Conservation (phyloP, 495 filamentous ascomycete genomes). For the Annulohypoxylon moriforme region DNA sequence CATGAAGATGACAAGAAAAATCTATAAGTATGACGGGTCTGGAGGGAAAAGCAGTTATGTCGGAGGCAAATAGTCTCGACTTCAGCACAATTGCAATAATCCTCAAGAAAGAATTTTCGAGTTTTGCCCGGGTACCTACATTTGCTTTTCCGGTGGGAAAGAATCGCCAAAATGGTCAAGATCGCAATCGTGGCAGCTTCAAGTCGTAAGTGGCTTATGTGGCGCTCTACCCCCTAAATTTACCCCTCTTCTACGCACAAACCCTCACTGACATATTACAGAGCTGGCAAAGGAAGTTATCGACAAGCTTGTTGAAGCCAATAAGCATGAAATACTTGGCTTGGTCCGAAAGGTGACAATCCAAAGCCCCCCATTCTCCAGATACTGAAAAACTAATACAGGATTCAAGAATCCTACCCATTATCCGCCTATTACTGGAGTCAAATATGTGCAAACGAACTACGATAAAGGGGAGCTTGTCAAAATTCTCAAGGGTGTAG, state of each 20-base stretch:
- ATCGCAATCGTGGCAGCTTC: conserved; percentile 64
- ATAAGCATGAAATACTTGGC: conserved; percentile 64
- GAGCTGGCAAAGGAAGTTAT: conserved; percentile 64
- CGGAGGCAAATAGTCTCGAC: conserved; percentile 1
- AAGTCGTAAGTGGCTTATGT: conserved; percentile 52
- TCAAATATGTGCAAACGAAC: conserved; percentile 53
- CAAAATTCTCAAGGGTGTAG: conserved; percentile 56
- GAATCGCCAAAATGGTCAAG: conserved; percentile 59
- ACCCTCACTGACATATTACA: conserved; percentile 30
- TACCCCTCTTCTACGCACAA: background rate
- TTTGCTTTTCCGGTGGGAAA: background rate
- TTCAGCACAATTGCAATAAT: conserved; percentile 9
- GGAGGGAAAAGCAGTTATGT: conserved; percentile 9
- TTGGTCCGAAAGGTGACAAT: conserved; percentile 56
- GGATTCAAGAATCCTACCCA: conserved; percentile 26
- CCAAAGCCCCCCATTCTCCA: background rate
- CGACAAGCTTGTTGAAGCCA: conserved; percentile 58
- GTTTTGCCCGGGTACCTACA: background rate
- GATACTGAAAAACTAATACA: background rate
- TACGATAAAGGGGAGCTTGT: conserved; percentile 56
- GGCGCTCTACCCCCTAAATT: background rate
- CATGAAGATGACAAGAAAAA: background rate
- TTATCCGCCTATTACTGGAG: conserved; percentile 30
- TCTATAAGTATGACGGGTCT: conserved; percentile 16
- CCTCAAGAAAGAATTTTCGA: background rate